Evolutionary conservation across 1,139 yeast species (phyloP).

Genomic region (Candida albicans): DNA sequence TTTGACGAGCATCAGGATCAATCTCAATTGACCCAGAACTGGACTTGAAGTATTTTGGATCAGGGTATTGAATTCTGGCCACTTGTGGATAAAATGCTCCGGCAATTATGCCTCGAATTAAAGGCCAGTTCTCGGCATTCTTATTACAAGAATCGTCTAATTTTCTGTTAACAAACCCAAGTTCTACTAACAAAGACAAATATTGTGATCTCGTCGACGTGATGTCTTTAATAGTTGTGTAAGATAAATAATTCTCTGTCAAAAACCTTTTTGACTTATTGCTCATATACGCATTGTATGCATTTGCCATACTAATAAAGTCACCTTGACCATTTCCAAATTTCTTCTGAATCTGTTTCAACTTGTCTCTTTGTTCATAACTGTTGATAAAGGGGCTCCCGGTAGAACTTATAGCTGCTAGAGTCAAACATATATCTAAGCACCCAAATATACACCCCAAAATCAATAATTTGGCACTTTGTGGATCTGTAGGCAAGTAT

Average conservation of each 20-base stretch:
- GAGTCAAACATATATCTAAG: constrained; percentile 67
- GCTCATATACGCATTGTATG: constrained; percentile 54
- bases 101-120: constrained; percentile 68
- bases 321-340: constrained; percentile 58
- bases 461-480: constrained; percentile 78
- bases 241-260: constrained; percentile 62
- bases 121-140: constrained; percentile 48
- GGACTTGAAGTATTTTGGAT: constrained; percentile 69
- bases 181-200: constrained; percentile 63
- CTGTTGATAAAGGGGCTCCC: constrained; percentile 72
- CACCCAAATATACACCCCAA: constrained; percentile 83
- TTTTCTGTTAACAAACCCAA: constrained; percentile 67
- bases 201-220: constrained; percentile 69
- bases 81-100: constrained; percentile 84
- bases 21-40: constrained; percentile 78
- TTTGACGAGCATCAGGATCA: constrained; percentile 77
- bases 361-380: constrained; percentile 62
- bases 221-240: constrained; percentile 67
- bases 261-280: constrained; percentile 50
- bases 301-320: constrained; percentile 60
- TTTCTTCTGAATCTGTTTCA: constrained; percentile 50
- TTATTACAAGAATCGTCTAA: constrained; percentile 43
- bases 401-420: constrained; percentile 73
- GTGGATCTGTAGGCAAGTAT: constrained; percentile 80
- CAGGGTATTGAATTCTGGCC: constrained; percentile 80